Evolutionary conservation across 2,329 filamentous ascomycete genomes (phyloP), one percentile per base, ranked within the genome.

Genomic region (Botryotinia narcissicola): DNA sequence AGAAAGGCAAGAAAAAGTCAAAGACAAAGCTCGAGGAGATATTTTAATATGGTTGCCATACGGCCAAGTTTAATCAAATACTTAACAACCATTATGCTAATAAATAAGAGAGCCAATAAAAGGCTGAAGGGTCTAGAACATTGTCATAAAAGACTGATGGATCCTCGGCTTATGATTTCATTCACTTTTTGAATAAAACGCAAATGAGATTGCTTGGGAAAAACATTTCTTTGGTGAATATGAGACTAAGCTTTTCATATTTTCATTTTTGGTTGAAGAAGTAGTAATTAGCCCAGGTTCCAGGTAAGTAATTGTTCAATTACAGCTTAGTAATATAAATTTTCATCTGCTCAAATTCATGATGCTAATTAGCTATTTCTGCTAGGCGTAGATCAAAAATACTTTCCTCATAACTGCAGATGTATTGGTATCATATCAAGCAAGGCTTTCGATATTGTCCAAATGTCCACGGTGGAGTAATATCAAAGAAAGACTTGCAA

Each of bases 301-400:
- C 16, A 29, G 29, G n/a, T 16, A 18, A 29, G 14, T 9, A 2
- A 29, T 1, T 4, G n/a, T 57, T 57, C 3, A 57, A 57, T 57
- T 14, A 4, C 14, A 57, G 18, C 3, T 0, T 29, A 29, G 51
- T 3, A 29, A 32, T 57, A 4, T 1, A 18, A 5, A 0, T 29
- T 57, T 9, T 18, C n/a, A 57, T 18, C 7, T 29, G 0, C 7
- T 57, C n/a, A 32, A 2, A 57, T 18, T 29, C 7, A 29, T 18
- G 2, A 1, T 16, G 7, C 29, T 18, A 32, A 2, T 29, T 16
- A 8, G n/a, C 5, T 16, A 29, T 18, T 57, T 18, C 1, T 29
- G 3, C 4, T 29, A 18, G 5, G 1, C 1, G 2, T 18, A 29
- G n/a, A 57, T 57, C n/a, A n/a, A 1, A 0, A 8, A 9, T 32